Base-by-base conservation (phyloP, 768 basidiomycete species). In the Mycena filopes region DNA sequence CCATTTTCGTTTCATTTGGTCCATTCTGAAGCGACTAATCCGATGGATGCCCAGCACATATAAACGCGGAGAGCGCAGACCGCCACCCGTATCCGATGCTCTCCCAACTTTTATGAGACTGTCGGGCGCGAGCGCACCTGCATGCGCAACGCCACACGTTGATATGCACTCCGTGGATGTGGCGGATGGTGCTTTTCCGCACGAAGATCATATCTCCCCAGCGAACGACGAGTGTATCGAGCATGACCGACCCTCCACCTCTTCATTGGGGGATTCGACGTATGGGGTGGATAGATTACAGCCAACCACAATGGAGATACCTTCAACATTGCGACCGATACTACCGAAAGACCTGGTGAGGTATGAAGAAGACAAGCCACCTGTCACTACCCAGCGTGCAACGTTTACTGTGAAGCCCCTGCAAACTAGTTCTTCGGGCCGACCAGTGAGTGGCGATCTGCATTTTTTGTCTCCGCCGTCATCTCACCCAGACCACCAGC, bases 261-360 rank as follows among this genome's bases (percentile, higher is more conserved):
- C 59, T 41, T 3, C 50, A 33, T 41, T 38, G 18, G 42, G 6
- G 36, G 42, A 21, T 23, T 15, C 23, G 16, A 18, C 21, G 21
- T 54, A 20, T 42, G 50, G 41, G 31, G 33, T 12, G 4, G 60
- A 61, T 26, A 61, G 25, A 23, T 11, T 61, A 31, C 50, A 54
- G 49, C 50, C 60, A 23, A 11, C 36, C 15, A 36, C 36, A 9
- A 28, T 53, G 43, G 31, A n/a, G 28, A 8, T 54, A n/a, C 42
- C 43, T 28, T 10, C 8, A 9, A 11, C 29, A 21, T 41, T 62
- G 20, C 18, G 36, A 26, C 51, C 60, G 38, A 62, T 41, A 46
- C 26, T 10, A 36, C 60, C 60, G 2, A 31, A 36, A 1, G 25
- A 40, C 3, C 45, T 62, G 2, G 10, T 46, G 43, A 36, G 60